Percentiles rank a stretch among this genome's conserved stretches.
Conservation (phyloP, 495 filamentous ascomycete genomes). For the Pyrenopolyporus hunteri region DNA sequence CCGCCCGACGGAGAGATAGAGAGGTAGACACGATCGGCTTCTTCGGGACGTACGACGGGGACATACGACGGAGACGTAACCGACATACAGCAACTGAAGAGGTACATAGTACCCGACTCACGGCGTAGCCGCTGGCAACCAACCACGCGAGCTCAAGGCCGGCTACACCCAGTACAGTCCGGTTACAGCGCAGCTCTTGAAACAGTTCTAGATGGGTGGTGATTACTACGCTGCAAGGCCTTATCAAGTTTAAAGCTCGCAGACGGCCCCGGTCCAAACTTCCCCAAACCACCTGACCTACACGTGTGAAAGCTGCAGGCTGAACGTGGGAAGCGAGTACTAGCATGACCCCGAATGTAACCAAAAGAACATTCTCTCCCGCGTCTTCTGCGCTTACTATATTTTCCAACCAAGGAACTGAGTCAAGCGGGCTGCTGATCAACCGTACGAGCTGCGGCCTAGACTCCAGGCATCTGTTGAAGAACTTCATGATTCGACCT, state of each 20-base stretch:
- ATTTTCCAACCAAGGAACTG: constrained; percentile 10
- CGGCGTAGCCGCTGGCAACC: constrained; percentile 30
- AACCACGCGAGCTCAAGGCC: constrained; percentile 24
- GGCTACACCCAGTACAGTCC: constrained; percentile 7
- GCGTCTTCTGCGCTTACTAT: constrained; percentile 37
- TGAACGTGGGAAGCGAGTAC: constrained; percentile 34
- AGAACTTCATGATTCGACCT: constrained; percentile 20
- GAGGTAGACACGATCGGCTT: background rate
- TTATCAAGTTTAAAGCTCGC: constrained; percentile 31
- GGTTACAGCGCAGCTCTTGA: constrained; percentile 36
- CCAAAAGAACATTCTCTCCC: constrained; percentile 17
- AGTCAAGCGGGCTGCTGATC: constrained; percentile 29
- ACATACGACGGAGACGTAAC: constrained; percentile 18
- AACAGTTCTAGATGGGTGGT: constrained; percentile 34
- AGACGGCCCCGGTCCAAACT: constrained; percentile 32
- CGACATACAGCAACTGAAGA: constrained; percentile 19
- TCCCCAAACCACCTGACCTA: constrained; percentile 40
- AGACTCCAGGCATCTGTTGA: constrained; percentile 21
- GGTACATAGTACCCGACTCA: constrained; percentile 22
- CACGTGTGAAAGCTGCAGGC: constrained; percentile 40
- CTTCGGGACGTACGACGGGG: constrained; percentile 19
- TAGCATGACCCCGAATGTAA: constrained; percentile 35
- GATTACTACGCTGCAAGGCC: constrained; percentile 42
- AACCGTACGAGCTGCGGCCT: constrained; percentile 7
- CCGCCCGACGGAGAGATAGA: constrained; percentile 8